Base-by-base conservation (phyloP, 352 stramenopile genomes). In the Phytopythium vexans region DNA sequence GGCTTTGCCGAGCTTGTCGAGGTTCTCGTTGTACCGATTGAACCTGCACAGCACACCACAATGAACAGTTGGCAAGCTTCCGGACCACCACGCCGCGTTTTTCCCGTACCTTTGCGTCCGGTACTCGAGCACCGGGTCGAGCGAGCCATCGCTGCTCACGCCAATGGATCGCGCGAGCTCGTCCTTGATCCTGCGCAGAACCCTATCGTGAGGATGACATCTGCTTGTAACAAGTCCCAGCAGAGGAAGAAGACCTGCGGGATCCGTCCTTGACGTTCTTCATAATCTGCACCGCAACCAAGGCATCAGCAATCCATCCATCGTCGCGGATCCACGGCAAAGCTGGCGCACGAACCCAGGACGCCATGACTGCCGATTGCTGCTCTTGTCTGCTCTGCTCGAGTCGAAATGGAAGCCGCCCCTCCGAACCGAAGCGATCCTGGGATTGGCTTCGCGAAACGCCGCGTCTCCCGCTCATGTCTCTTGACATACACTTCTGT, bases 251-350 rank as follows among this genome's bases (percentile, higher is more conserved):
- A 27, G 21, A 87, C 80, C 80, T 64, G 40, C 81, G 74, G 14
- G 77, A 89, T 9, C 78, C 77, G 66, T 89, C 77, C 60, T 91
- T 91, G 65, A 91, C 79, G 54, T 86, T 86, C 68, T 84, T 82
- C 69, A 85, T 72, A 50, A 72, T 72, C 71, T 82, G 46, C 27
- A 50, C 12, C 8, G 52, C 8, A 8, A 9, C 14, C 34, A 59
- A 27, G 21, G 21, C 21, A 27, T 27, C 4, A 48, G 32, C 7
- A 44, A 9, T 11, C 36, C 35, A n/a, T 15, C 9, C 47, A 59
- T 37, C 52, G 47, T 12, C 37, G 37, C 48, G 34, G 44, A 10
- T 3, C 3, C 16, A 6, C 7, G 34, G 36, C n/a, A 47, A 8
- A 14, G 58, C 14, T 27, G n/a, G 16, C 21, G 8, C 33, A 56